Base-by-base conservation (phyloP, 202 grass and related monocot species). In the Panicum hallii region DNA sequence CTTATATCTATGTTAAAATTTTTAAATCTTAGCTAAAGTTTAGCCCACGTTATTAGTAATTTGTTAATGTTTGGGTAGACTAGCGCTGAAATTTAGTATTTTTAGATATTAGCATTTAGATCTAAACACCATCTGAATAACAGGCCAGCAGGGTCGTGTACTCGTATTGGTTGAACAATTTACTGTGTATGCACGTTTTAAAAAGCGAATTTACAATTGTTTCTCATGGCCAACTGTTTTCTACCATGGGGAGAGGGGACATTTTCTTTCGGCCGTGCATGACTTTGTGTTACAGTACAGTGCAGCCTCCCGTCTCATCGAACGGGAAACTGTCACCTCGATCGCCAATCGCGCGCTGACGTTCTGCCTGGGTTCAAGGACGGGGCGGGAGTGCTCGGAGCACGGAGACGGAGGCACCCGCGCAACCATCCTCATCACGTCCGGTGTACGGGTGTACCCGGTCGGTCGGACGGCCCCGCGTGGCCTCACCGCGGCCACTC, bases 401-500 rank as follows among this genome's bases (percentile, higher is more conserved):
- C 63, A 17, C 4, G 6, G 28, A 6, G 16, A 17, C 4, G 6
- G 28, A 6, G 16, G 7, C 54, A 0, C 19, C 17, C 11, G n/a
- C 68, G 6, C 11, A 4, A 14, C 1, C n/a, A 44, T 49, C 70
- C 1, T 73, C 34, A 14, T 40, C 5, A 9, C 23, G 13, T 60
- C 56, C 19, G 10, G 13, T 8, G 46, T 34, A 12, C 54, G 36
- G 36, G 36, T 38, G 53, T 55, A 55, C 53, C 11, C 32, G 8
- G 2, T 26, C 30, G 12, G 65, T 26, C 47, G 54, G 6, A 1
- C 30, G 13, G 13, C 63, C 52, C 13, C 56, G 54, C 86, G 84
- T 87, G 84, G 68, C 80, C 52, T 54, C 62, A 42, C 55, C 63
- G 26, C 26, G 49, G 62, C 80, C 89, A 71, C 80, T 69, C 61